These are phyloP conservation scores for Colletotrichum acutatum DNA, from an alignment of 2,329 filamentous ascomycete genomes.

Conservation along the genomic window DNA sequence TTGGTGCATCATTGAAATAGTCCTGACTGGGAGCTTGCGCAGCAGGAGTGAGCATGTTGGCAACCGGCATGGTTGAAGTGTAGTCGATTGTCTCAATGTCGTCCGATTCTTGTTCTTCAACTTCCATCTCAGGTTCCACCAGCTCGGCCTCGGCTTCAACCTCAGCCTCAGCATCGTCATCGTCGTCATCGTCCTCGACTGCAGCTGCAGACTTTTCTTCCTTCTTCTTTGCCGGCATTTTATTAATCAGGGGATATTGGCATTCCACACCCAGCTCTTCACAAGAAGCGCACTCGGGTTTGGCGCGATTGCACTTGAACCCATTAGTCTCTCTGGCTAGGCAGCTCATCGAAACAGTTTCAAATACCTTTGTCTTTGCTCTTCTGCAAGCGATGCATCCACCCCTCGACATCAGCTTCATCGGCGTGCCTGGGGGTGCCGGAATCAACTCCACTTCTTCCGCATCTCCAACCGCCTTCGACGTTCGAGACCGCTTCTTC, in stretches of 20 bases:
- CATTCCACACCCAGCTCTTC: conserved; percentile 45
- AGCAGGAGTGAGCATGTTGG: conserved; percentile 41
- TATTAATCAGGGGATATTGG: conserved; percentile 50
- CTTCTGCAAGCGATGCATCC: conserved; percentile 51
- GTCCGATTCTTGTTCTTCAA: conserved; percentile 24
- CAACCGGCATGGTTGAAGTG: conserved; percentile 40
- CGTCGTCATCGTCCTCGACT: conserved; percentile 33
- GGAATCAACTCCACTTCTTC: conserved; percentile 10
- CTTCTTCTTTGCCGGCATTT: conserved; percentile 38
- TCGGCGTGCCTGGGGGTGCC: conserved; percentile 8
- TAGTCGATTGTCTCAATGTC: conserved; percentile 36
- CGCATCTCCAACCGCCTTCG: not conserved
- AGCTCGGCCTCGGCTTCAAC: conserved; percentile 21
- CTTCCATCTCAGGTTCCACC: not conserved
- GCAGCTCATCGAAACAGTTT: not conserved
- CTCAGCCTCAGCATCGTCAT: conserved; percentile 32
- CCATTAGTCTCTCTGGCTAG: conserved; percentile 34
- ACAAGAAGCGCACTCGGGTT: conserved; percentile 53
- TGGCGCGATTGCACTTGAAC: conserved; percentile 52
- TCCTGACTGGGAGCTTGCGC: conserved; percentile 39
- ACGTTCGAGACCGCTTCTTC: conserved; percentile 29
- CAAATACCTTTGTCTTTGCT: conserved; percentile 51
- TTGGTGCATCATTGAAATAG: conserved; percentile 44
- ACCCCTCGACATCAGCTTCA: conserved; percentile 41
- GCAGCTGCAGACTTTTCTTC: conserved; percentile 36